phyloP scores from a whole-genome alignment of 345 rosid genomes.

The Acer negundo region DNA sequence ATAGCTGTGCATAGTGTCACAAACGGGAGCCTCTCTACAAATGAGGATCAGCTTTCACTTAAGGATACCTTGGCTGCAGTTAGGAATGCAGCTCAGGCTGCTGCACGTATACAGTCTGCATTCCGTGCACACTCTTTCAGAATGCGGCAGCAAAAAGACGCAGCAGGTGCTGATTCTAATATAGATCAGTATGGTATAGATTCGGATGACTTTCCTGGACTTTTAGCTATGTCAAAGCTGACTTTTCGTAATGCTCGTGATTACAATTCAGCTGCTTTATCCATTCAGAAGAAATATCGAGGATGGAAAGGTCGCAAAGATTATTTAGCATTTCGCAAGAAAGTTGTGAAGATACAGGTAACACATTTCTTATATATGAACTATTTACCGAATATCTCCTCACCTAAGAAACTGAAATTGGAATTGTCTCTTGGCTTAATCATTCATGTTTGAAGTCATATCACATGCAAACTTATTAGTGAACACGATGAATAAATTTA shows the following conservation, averaged over 20 bases:
- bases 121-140: constrained; percentile 96
- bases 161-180: constrained; percentile 28
- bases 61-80: constrained; percentile 85
- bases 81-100: constrained; percentile 87
- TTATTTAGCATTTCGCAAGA: constrained; percentile 65
- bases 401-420: not conserved
- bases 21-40: constrained; percentile 25
- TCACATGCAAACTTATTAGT: too few species aligned
- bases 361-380: not conserved
- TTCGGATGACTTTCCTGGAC: constrained; percentile 51
- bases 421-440: not conserved
- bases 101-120: constrained; percentile 91
- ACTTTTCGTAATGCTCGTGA: constrained; percentile 50
- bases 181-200: constrained; percentile 60
- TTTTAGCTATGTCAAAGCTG: constrained; percentile 60
- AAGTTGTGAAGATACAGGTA: constrained; percentile 96
- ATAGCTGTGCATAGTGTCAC: constrained; percentile 57
- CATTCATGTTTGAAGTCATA: not conserved
- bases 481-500: too few species aligned
- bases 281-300: constrained; percentile 94
- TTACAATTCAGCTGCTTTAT: constrained; percentile 71
- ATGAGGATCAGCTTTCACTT: constrained; percentile 70
- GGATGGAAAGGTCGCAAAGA: constrained; percentile 89
- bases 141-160: constrained; percentile 53
- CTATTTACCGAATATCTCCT: constrained; percentile 7